Evolutionary conservation across 106 monocot species (phyloP).

Genomic region (Amphibolis antarctica): DNA sequence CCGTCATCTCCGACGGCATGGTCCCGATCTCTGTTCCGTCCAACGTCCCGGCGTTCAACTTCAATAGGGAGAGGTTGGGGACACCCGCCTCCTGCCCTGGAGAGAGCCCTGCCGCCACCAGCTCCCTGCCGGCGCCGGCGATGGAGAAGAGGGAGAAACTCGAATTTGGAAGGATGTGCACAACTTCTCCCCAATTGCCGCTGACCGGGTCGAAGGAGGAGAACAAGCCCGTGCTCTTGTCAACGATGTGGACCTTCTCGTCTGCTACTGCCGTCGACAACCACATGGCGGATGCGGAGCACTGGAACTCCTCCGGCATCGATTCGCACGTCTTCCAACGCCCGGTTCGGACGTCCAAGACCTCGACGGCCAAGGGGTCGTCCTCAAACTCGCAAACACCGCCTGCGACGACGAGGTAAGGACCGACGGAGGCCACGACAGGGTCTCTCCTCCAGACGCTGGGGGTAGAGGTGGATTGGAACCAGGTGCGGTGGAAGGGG

Average conservation of each 20-base stretch:
- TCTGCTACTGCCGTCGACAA: slow-evolving; percentile 34
- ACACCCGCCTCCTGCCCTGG: neutral
- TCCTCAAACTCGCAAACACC: slow-evolving; percentile 26
- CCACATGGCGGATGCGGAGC: slow-evolving; percentile 35
- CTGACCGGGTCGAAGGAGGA: slow-evolving; percentile 31
- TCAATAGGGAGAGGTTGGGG: slow-evolving; percentile 23
- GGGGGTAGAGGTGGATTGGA: slow-evolving; percentile 7
- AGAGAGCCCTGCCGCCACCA: slow-evolving; percentile 22
- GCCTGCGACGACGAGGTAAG: slow-evolving; percentile 29
- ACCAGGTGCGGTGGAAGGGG: slow-evolving; percentile 21
- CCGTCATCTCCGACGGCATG: slow-evolving; percentile 22
- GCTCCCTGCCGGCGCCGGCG: neutral
- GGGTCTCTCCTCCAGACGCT: slow-evolving; percentile 35
- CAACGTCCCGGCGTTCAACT: slow-evolving; percentile 16
- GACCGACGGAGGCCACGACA: slow-evolving; percentile 30
- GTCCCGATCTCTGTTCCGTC: slow-evolving; percentile 2
- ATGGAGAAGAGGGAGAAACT: slow-evolving; percentile 11
- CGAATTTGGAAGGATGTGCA: slow-evolving; percentile 7
- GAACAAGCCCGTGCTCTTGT: slow-evolving; percentile 21
- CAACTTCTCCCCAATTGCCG: slow-evolving; percentile 20
- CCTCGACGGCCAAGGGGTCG: slow-evolving; percentile 28
- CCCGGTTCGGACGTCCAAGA: slow-evolving; percentile 11
- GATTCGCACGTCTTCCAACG: slow-evolving; percentile 7
- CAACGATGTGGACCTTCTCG: slow-evolving; percentile 23
- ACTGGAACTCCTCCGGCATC: slow-evolving; percentile 32